Percentiles rank a stretch among this genome's conserved stretches.
Evolutionary conservation across 345 rosid species (phyloP).

Genomic region (Eucalyptus regnans): DNA sequence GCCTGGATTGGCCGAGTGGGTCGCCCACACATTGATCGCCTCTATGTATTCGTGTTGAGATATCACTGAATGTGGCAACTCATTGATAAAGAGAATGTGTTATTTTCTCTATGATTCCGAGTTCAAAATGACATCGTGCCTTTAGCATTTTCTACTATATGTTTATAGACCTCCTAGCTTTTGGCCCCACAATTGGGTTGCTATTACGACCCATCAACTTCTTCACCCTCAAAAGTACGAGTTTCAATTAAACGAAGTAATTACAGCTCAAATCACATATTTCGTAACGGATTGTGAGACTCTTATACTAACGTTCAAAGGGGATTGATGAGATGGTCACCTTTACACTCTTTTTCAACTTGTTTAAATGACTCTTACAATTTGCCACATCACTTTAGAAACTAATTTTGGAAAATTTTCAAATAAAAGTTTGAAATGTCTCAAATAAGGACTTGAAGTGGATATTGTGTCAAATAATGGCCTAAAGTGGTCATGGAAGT

Average conservation of each 20-base stretch:
- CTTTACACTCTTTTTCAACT: not conserved
- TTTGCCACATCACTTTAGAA: no score
- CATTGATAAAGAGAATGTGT: not conserved
- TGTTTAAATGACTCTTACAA: no score
- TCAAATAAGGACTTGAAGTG: no score
- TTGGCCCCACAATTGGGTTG: not conserved
- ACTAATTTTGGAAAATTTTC: no score
- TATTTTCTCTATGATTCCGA: not conserved
- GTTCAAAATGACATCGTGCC: not conserved
- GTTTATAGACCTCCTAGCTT: not conserved
- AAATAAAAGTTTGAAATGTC: no score
- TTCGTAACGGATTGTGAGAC: not conserved
- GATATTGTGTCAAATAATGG: no score
- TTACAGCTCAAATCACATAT: fast-evolving
- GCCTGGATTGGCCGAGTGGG: fast-evolving
- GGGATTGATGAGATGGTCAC: not conserved
- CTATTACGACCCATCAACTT: not conserved
- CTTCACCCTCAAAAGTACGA: fast-evolving
- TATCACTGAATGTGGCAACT: not conserved
- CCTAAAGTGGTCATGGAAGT: no score
- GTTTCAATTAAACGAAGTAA: not conserved
- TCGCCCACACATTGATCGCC: not conserved
- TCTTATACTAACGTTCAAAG: not conserved
- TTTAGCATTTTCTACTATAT: not conserved
- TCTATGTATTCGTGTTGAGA: not conserved